These are phyloP conservation scores for Rhodotorula taiwanensis DNA, from an alignment of 768 basidiomycete species.

Conservation along the genomic window DNA sequence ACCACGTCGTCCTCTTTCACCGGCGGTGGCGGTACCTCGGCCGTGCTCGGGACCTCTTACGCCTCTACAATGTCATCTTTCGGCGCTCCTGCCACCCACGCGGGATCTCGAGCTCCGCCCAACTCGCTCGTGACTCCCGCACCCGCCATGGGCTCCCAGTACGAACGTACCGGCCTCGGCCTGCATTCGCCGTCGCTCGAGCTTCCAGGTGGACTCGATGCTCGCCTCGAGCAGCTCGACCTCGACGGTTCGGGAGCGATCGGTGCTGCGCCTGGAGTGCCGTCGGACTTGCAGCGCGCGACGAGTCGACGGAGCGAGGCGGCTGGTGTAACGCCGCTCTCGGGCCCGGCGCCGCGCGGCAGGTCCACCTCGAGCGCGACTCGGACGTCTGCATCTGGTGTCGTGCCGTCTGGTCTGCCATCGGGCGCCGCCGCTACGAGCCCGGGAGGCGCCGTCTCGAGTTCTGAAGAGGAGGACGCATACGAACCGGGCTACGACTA, in stretches of 20 bases:
- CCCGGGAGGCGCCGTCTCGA: not conserved
- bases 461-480: constrained; percentile 36
- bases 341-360: not conserved
- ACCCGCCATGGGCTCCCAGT: not conserved
- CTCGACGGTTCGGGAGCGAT: no score
- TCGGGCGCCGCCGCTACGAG: not conserved
- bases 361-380: not conserved
- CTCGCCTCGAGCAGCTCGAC: constrained; percentile 2
- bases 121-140: constrained; percentile 4
- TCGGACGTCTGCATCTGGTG: not conserved
- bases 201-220: constrained; percentile 4
- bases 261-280: no score
- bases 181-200: not conserved
- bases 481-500: constrained; percentile 5
- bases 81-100: not conserved
- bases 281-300: not conserved
- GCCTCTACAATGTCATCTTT: constrained; percentile 9
- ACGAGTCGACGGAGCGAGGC: constrained; percentile 3
- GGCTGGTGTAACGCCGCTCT: not conserved
- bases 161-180: not conserved
- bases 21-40: not conserved
- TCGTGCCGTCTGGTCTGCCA: not conserved
- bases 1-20: constrained; percentile 4
- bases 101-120: not conserved
- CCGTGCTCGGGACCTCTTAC: constrained; percentile 16